These are phyloP conservation scores for Mytilinidion resinicola DNA, from an alignment of 495 filamentous ascomycete genomes.

Conservation along the genomic window DNA sequence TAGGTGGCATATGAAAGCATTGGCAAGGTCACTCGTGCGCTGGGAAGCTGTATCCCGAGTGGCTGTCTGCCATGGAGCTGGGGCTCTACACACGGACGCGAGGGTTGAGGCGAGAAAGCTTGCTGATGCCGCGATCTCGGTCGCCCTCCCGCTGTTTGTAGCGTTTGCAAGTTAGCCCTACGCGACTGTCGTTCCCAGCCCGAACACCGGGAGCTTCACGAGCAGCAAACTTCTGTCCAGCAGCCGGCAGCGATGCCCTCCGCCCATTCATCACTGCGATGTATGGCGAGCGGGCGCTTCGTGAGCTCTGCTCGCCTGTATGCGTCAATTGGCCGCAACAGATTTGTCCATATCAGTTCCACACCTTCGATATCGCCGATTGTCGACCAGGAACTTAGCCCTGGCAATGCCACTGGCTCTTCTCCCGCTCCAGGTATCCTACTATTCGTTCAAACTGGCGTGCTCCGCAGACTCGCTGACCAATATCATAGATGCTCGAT, in stretches of 20 bases:
- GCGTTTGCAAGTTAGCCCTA: constrained; percentile 6
- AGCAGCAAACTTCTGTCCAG: background rate
- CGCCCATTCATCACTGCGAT: constrained; percentile 4
- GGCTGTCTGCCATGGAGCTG: background rate
- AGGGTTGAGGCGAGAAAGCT: too few relatives aligned
- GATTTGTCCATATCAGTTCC: constrained; percentile 35
- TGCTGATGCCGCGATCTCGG: too few relatives aligned
- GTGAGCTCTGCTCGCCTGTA: background rate
- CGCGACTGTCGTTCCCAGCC: background rate
- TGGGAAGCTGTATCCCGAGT: constrained; percentile 3
- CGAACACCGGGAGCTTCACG: constrained; percentile 1
- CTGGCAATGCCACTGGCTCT: constrained; percentile 10
- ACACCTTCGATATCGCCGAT: constrained; percentile 30
- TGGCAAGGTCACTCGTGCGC: background rate
- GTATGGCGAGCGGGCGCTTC: constrained; percentile 2
- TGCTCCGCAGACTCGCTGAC: background rate
- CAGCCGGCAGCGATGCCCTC: constrained; percentile 7
- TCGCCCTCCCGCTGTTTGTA: background rate
- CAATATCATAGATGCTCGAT: constrained; percentile 69
- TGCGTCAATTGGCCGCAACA: constrained; percentile 19
- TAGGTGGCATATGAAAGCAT: background rate
- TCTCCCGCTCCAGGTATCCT: constrained; percentile 23
- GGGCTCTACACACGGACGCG: background rate
- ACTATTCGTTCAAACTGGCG: background rate
- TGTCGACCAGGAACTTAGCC: constrained; percentile 13